Percentiles rank a stretch among this genome's conserved stretches.
Conservation (phyloP, 2,329 filamentous ascomycete genomes). For the Paraphaeosphaeria minitans region DNA sequence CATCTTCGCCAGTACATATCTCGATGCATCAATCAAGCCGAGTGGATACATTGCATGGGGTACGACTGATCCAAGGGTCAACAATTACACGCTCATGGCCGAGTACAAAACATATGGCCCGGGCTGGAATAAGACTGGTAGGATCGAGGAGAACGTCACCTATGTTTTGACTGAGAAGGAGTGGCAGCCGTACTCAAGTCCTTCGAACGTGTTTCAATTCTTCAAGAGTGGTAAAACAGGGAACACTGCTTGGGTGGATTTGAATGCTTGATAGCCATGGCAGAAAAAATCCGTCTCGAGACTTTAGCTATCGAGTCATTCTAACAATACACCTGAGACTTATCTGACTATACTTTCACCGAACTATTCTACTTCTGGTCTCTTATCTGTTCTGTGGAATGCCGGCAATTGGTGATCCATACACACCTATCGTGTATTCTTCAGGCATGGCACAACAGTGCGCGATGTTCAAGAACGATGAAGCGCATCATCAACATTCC, state of each 20-base stretch:
- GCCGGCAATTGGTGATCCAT: neutral
- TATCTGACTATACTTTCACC: neutral
- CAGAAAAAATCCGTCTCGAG: neutral
- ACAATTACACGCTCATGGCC: conserved; percentile 60
- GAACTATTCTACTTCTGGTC: neutral
- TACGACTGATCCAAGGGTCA: conserved; percentile 47
- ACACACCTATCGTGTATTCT: neutral
- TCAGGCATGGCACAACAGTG: neutral
- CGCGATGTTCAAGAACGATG: neutral
- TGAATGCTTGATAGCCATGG: conserved; percentile 7
- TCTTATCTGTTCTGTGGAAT: neutral
- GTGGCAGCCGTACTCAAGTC: conserved; percentile 30
- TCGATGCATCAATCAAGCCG: conserved; percentile 60
- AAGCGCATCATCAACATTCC: neutral
- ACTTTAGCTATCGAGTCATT: neutral
- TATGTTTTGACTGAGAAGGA: conserved; percentile 52
- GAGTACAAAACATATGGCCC: conserved; percentile 60
- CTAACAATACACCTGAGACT: neutral
- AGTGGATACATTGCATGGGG: conserved; percentile 63
- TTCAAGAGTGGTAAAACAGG: conserved; percentile 49
- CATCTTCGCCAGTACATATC: conserved; percentile 61
- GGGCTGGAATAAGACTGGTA: conserved; percentile 58
- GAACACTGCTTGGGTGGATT: conserved; percentile 58
- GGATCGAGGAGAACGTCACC: conserved; percentile 51
- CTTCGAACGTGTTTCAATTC: conserved; percentile 38